These are phyloP conservation scores for Solanum ahanhuiri DNA, from an alignment of 257 asterid species.

Conservation along the genomic window DNA sequence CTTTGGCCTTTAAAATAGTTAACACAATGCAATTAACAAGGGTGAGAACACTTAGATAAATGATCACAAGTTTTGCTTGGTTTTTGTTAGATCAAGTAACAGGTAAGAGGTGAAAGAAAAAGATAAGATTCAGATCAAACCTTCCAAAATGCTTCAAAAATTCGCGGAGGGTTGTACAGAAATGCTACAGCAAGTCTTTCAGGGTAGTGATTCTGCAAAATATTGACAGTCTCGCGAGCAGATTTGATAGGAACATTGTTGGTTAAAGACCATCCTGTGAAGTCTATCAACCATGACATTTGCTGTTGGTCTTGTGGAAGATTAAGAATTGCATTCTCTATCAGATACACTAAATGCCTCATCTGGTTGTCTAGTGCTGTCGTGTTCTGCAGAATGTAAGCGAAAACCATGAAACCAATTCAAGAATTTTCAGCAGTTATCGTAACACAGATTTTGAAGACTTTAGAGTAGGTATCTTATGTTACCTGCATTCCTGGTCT, in stretches of 20 bases:
- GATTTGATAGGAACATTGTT: slow-evolving; percentile 72
- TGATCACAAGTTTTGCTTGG: background rate
- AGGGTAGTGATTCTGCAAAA: slow-evolving; percentile 83
- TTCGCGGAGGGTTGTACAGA: slow-evolving; percentile 82
- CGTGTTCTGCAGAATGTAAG: slow-evolving; percentile 54
- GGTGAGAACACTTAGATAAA: background rate
- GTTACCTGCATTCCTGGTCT: slow-evolving; percentile 88
- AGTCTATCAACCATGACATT: slow-evolving; percentile 94
- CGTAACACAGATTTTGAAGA: background rate
- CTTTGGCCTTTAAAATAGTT: too few relatives aligned
- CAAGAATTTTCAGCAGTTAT: background rate
- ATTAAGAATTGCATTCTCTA: slow-evolving; percentile 84
- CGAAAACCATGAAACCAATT: background rate
- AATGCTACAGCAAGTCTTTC: slow-evolving; percentile 82
- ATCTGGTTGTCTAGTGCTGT: slow-evolving; percentile 71
- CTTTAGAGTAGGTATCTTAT: background rate
- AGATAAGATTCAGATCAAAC: slow-evolving; percentile 24
- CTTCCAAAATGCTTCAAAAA: slow-evolving; percentile 96
- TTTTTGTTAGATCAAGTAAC: background rate
- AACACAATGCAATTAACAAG: too few relatives aligned
- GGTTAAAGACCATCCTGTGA: slow-evolving; percentile 80
- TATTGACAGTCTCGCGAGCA: slow-evolving; percentile 63
- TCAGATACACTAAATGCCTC: slow-evolving; percentile 74
- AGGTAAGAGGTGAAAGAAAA: background rate
- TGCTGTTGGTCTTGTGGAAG: slow-evolving; percentile 93